Conservation (phyloP, 176 grass and related monocot species). For the Triticum urartu region DNA sequence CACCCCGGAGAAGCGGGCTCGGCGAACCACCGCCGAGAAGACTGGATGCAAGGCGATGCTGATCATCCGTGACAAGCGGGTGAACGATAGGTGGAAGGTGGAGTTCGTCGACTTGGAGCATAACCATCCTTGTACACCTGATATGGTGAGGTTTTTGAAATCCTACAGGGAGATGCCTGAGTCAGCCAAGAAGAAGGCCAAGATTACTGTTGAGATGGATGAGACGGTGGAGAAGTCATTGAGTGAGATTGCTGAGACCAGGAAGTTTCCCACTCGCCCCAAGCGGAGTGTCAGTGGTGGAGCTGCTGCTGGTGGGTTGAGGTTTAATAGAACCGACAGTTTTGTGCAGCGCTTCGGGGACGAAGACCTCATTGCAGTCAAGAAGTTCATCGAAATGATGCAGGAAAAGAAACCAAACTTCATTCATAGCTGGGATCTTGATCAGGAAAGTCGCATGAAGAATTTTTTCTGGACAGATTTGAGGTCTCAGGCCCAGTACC, state of each 20-base stretch:
- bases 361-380: conserved; percentile 46
- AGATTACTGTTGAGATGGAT: conserved; percentile 54
- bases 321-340: conserved; percentile 32
- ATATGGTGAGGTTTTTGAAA: conserved; percentile 89
- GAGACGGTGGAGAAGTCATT: conserved; percentile 50
- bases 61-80: conserved; percentile 57
- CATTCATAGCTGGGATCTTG: conserved; percentile 80
- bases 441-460: conserved; percentile 57
- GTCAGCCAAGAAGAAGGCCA: conserved; percentile 58
- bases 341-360: conserved; percentile 44
- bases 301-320: conserved; percentile 25
- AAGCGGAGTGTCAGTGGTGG: conserved; percentile 36
- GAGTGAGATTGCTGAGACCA: conserved; percentile 53
- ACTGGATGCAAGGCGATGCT: conserved; percentile 70
- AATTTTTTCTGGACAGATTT: conserved; percentile 81
- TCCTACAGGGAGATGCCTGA: conserved; percentile 66
- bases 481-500: conserved; percentile 66
- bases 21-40: conserved; percentile 45
- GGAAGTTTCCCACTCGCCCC: conserved; percentile 54
- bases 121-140: conserved; percentile 73
- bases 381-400: conserved; percentile 66
- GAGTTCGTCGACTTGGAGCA: conserved; percentile 73
- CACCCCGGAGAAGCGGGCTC: conserved; percentile 34
- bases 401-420: conserved; percentile 71
- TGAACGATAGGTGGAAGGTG: conserved; percentile 66